Base-by-base conservation (phyloP, 306 rosid species). In the Cicer pinnatifidum region DNA sequence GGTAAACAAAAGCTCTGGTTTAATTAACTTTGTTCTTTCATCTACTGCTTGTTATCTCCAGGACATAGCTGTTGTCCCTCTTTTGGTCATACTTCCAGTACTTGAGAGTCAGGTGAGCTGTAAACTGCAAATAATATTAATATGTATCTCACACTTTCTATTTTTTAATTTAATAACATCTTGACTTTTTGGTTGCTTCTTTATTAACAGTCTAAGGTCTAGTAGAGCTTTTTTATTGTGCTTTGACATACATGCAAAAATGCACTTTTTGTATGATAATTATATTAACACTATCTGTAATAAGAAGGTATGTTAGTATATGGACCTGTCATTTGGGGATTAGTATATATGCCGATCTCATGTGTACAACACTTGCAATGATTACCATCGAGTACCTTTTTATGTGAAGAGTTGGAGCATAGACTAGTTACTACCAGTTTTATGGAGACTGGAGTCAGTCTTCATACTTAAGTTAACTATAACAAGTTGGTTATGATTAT, bases 11-110 rank as follows among this genome's bases (percentile, higher is more conserved):
- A 20, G 43, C 54, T 43, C 20, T 51, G 52, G 37, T 78, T 9
- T 71, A 19, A 57, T 71, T 77, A 76, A 76, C 76, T 75, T 62
- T 64, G 66, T 66, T 56, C 69, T 77, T 54, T 74, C 50, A 28
- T 65, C 73, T 82, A 72, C 84, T 82, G 75, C 82, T 80, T 86
- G 83, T 56, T 80, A 68, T 82, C 75, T 89, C 79, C 96, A 95
- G 99, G 99, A 95, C 85, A 87, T 95, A 85, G 99, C 99, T 7
- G 99, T 95, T 46, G 96, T 95, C 65, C 99, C 99, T 69, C 97
- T 95, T 72, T 78, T 95, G 77, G 99, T 95, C 86, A 78, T 95
- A 78, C 99, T 95, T 87, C 99, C 99, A 11, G 87, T 95, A 71
- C 89, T 95, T 75, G 99, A 95, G 96, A 91, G 83, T 85, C 97